Percentiles rank a stretch among this genome's conserved stretches.
These are phyloP conservation scores for Suhomyces kunorum DNA, from an alignment of 1,139 yeast genomes.

Conservation along the genomic window DNA sequence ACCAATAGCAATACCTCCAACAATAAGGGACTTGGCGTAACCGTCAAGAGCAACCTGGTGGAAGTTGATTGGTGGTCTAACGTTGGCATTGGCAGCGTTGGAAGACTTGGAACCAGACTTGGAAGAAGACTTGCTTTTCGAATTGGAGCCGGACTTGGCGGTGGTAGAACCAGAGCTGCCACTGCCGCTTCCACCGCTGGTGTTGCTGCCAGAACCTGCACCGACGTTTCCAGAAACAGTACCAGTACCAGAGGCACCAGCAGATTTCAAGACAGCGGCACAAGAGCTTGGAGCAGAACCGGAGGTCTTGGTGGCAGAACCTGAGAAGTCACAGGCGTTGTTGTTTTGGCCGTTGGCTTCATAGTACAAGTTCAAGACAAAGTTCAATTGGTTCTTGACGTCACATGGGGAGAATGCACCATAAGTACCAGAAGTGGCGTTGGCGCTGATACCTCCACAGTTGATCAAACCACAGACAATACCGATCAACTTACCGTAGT, in stretches of 20 bases:
- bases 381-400: slow-evolving; percentile 62
- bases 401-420: slow-evolving; percentile 33
- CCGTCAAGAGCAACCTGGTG: slow-evolving; percentile 18
- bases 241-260: slow-evolving; percentile 27
- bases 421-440: slow-evolving; percentile 50
- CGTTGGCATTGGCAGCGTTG: slow-evolving; percentile 7
- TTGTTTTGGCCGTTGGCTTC: slow-evolving; percentile 41
- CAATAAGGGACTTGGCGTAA: slow-evolving; percentile 22
- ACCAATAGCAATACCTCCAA: slow-evolving; percentile 20
- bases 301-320: slow-evolving; percentile 31
- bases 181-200: no score
- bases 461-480: slow-evolving; percentile 51
- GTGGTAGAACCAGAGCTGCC: no score
- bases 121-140: slow-evolving; percentile 3
- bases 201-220: slow-evolving; percentile 11
- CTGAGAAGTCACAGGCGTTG: slow-evolving; percentile 67
- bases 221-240: slow-evolving; percentile 16
- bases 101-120: slow-evolving; percentile 3
- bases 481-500: slow-evolving; percentile 55
- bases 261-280: slow-evolving; percentile 23
- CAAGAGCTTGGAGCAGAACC: slow-evolving; percentile 25
- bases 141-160: slow-evolving; percentile 13
- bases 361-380: slow-evolving; percentile 61
- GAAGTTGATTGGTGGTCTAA: slow-evolving; percentile 2
- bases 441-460: slow-evolving; percentile 55